Base-by-base conservation (phyloP, 306 rosid species). In the Medicago ruthenica region DNA sequence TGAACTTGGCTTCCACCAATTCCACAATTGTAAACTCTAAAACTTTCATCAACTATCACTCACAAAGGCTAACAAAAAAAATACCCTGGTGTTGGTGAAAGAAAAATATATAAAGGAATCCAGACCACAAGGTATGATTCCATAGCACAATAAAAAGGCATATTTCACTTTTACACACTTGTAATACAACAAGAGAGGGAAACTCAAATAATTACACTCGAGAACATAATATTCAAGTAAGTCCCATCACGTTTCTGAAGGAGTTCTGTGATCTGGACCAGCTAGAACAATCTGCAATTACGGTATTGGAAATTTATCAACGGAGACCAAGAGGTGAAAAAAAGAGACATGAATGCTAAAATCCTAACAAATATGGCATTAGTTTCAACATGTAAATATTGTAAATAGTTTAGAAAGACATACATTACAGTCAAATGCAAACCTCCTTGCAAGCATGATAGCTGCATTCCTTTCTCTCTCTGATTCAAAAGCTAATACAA, bases 351-450 rank as follows among this genome's bases (percentile, higher is more conserved):
- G 4, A 27, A 27, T 27, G 31, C 31, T 27, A 27, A 27, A 27
- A 27, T 27, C 31, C 31, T 34, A 34, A 34, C 37, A 34, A 34
- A 34, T 34, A 34, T 34, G 0, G 7, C 37, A 34, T 5, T 5
- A 34, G 37, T 34, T 34, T 34, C 37, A 34, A 34, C 36, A 31
- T 31, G 36, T 31, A 31, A 4, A 0, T 34, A 5, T 34, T 7
- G 41, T 27, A 60, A 60, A 41, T 15, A 58, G 65, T 57, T 71
- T 48, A 70, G 86, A 72, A 67, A 44, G 47, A 79, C 98, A 1
- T 90, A 90, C 99, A 86, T 92, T 95, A 74, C 97, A 95, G 70
- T 95, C 97, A 47, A 92, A 95, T 67, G 98, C 97, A 83, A 95
- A 95, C 82, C 98, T 81, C 91, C 98, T 85, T 47, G 98, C 97